Conservation (phyloP, 495 filamentous ascomycete genomes). For the Daldinia loculata region DNA sequence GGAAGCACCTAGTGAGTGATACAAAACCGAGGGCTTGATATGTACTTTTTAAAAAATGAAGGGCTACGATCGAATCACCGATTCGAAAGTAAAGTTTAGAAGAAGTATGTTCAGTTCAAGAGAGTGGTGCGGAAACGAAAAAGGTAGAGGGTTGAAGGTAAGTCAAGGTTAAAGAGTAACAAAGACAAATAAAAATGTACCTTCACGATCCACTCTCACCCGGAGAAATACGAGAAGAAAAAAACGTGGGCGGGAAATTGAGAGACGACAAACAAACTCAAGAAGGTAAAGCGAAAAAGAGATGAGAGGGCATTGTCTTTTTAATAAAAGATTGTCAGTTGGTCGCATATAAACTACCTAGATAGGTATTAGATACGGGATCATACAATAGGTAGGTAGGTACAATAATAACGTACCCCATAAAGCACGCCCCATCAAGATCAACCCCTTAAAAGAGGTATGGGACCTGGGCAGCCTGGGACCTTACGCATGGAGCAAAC, state of each 20-base stretch:
- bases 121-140: constrained; percentile 20
- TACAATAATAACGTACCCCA: constrained; percentile 4
- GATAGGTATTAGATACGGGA: neutral
- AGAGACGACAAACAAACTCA: constrained; percentile 20
- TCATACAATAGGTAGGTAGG: neutral
- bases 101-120: constrained; percentile 23
- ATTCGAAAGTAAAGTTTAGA: constrained; percentile 18
- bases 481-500: neutral
- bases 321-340: constrained; percentile 16
- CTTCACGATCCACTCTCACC: constrained; percentile 26
- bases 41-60: constrained; percentile 11
- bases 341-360: constrained; percentile 6
- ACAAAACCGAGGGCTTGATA: constrained; percentile 7
- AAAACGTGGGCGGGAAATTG: constrained; percentile 16
- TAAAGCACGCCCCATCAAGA: constrained; percentile 23
- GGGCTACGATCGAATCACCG: constrained; percentile 28
- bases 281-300: constrained; percentile 11
- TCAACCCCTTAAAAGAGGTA: constrained; percentile 37
- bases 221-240: constrained; percentile 22
- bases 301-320: constrained; percentile 23
- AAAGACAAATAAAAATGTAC: constrained; percentile 17
- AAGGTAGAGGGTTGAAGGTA: constrained; percentile 8
- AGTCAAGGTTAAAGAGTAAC: constrained; percentile 18
- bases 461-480: constrained; percentile 4
- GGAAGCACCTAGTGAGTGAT: constrained; percentile 10